Evolutionary conservation across 2,329 filamentous ascomycete genomes (phyloP), one percentile per base, ranked within the genome.

Genomic region (Clonostachys byssicola): DNA sequence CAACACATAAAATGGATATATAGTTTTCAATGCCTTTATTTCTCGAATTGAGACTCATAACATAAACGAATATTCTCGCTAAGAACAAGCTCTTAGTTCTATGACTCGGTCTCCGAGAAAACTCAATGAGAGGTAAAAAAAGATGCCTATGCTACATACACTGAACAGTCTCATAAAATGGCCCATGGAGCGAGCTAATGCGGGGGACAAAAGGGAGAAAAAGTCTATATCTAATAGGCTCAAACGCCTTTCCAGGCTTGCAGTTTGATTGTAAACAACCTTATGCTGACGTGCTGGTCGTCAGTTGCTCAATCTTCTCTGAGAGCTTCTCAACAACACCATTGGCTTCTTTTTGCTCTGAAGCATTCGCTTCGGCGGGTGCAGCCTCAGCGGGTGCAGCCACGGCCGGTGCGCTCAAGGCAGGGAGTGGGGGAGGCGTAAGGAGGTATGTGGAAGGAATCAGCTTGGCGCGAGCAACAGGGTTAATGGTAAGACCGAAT

Each of bases 401-500:
- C 14, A 57, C 52, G 35, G 47, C 61, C 5, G 66, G 60, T 12
- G 63, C 58, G 43, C 65, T 56, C 65, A 72, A 56, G 61, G 70
- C 53, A 58, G 68, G 66, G 60, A 74, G 51, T 68, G 86, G 58
- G 62, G 83, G 72, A 17, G 89, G 86, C 45, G 80, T 88, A 47
- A 96, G 71, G 14, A 96, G 78, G 47, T 83, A 80, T 42, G 81
- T 74, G 6, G 89, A 88, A 39, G 91, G 81, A 47, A 96, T 88
- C 51, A 96, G 71, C 61, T 88, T 88, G 12, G 76, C 65, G 53
- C 69, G 65, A 23, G 86, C 89, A 16, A 80, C 80, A 1, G 89
- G 89, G 66, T 94, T 96, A 48, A 96, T 68, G 49, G 92, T 91
- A 44, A 96, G 75, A 5, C 92, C 92, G 60, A 96, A 96, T 0